A percentile compares a stretch with the other conserved stretches of the same genome.
Conservation (phyloP, 805 yeast genomes). For the Komagataella ulmi region DNA sequence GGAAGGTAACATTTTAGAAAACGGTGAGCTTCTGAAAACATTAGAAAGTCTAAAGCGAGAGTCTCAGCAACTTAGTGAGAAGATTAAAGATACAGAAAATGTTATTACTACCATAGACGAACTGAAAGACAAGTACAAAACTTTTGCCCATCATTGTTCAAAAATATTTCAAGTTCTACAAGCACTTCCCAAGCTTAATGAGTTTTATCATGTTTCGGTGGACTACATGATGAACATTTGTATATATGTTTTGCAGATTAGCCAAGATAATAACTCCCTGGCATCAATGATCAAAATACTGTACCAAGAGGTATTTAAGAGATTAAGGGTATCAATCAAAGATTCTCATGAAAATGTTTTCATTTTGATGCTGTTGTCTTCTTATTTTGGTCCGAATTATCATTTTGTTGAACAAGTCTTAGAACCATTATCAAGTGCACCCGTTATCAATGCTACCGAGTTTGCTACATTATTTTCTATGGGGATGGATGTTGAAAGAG, state of each 20-base stretch:
- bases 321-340: background rate
- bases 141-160: conserved; percentile 45
- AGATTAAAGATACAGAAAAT: conserved; percentile 37
- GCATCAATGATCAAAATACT: conserved; percentile 9
- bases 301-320: conserved; percentile 2
- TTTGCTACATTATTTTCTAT: background rate
- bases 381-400: background rate
- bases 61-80: conserved; percentile 34
- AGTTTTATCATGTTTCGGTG: conserved; percentile 48
- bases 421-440: background rate
- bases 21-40: conserved; percentile 41
- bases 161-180: conserved; percentile 33
- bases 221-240: conserved; percentile 22
- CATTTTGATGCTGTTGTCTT: background rate
- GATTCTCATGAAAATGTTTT: background rate
- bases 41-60: conserved; percentile 58
- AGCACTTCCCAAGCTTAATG: conserved; percentile 24
- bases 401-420: background rate
- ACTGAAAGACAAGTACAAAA: conserved; percentile 30
- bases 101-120: conserved; percentile 43
- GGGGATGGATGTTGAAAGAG: background rate
- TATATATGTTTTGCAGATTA: conserved; percentile 8
- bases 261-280: conserved; percentile 7
- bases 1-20: conserved; percentile 53
- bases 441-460: background rate